Percentiles rank a stretch among this genome's conserved stretches.
Conservation (phyloP, 306 rosid genomes). For the Nissolia schottii region DNA sequence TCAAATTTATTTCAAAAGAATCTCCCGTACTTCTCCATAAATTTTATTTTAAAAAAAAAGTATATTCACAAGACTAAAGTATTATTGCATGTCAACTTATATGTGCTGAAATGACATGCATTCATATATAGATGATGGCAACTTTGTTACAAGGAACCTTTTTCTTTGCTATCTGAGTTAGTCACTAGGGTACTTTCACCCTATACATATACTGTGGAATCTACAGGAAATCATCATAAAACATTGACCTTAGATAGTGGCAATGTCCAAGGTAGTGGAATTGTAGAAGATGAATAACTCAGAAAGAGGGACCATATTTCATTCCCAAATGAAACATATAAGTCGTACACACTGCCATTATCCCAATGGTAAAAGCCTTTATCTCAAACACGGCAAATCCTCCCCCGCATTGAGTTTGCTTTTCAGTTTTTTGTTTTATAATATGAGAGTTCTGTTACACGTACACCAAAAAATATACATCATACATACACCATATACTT, state of each 20-base stretch:
- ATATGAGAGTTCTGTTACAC: too few species aligned
- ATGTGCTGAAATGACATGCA: neutral
- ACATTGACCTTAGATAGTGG: neutral
- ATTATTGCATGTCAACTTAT: neutral
- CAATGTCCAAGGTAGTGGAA: constrained; percentile 26
- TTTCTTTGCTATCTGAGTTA: neutral
- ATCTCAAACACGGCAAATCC: neutral
- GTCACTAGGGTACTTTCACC: neutral
- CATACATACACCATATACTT: too few species aligned
- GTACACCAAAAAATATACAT: too few species aligned
- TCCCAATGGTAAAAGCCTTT: neutral
- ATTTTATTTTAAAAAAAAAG: too few species aligned
- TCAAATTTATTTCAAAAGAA: too few species aligned
- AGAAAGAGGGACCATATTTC: constrained; percentile 30
- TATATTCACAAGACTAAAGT: neutral
- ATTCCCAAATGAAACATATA: constrained; percentile 49
- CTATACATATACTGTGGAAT: neutral
- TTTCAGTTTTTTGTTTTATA: neutral
- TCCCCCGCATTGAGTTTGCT: neutral
- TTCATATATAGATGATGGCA: neutral
- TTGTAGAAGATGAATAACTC: constrained; percentile 33
- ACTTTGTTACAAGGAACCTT: neutral
- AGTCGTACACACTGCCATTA: constrained; percentile 50
- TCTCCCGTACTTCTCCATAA: neutral
- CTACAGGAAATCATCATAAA: neutral